Conservation (phyloP, 805 yeast genomes). For the Suhomyces xylopsoci region DNA sequence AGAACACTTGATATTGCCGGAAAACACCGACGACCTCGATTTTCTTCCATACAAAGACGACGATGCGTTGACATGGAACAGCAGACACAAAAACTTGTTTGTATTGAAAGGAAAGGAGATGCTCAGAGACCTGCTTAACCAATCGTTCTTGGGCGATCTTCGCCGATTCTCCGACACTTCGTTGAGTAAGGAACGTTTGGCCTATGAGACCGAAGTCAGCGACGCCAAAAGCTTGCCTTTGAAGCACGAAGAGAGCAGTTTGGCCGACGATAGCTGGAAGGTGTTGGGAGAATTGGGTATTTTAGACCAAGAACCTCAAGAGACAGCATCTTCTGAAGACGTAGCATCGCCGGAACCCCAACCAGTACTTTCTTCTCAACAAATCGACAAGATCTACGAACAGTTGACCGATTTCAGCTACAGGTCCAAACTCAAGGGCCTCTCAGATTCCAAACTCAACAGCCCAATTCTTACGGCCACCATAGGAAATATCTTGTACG, state of each 20-base stretch:
- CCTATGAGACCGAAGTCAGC: conserved; percentile 12
- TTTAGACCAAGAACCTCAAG: conserved; percentile 4
- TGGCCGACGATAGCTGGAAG: conserved; percentile 14
- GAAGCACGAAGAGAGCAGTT: conserved; percentile 3
- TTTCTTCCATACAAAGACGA: conserved; percentile 30
- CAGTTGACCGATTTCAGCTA: conserved; percentile 26
- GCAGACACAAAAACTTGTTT: conserved; percentile 14
- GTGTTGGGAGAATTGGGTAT: conserved; percentile 18
- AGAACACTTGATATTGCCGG: conserved; percentile 18
- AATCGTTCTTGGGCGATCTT: conserved; percentile 6
- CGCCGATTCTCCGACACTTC: conserved; percentile 15
- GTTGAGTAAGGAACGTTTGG: conserved; percentile 9
- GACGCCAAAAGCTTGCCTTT: conserved; percentile 14
- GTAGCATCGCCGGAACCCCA: background rate
- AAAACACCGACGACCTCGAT: conserved; percentile 3
- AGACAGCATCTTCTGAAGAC: background rate
- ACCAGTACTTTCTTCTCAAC: conserved; percentile 6
- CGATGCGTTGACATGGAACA: conserved; percentile 32
- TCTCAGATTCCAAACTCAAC: conserved; percentile 14
- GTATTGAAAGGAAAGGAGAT: background rate
- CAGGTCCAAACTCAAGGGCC: conserved; percentile 20
- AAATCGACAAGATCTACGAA: conserved; percentile 21
- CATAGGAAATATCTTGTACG: conserved; percentile 38
- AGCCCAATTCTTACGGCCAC: conserved; percentile 34
- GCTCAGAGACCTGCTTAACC: background rate